phyloP scores from a whole-genome alignment of 495 filamentous ascomycete species.

The Xylaria cubensis region DNA sequence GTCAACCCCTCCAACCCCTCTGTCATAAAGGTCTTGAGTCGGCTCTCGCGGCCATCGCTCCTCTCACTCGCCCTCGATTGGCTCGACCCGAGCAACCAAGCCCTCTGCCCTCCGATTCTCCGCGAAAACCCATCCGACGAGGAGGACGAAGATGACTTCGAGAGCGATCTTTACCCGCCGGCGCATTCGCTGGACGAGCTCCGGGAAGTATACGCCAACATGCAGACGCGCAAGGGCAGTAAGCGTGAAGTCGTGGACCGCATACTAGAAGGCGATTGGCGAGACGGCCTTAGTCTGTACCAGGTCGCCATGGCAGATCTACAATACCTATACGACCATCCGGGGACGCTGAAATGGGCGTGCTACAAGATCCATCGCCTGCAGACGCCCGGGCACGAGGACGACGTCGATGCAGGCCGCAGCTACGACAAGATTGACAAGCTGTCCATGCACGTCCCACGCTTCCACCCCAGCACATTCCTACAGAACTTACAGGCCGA shows the following conservation, averaged over 20 bases:
- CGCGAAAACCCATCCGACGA: slow-evolving; percentile 41
- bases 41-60: slow-evolving; percentile 73
- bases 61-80: slow-evolving; percentile 73
- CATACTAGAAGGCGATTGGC: slow-evolving; percentile 83
- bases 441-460: slow-evolving; percentile 62
- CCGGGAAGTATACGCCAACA: slow-evolving; percentile 63
- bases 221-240: slow-evolving; percentile 65
- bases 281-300: slow-evolving; percentile 75
- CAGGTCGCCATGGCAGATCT: slow-evolving; percentile 83
- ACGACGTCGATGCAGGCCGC: slow-evolving; percentile 37
- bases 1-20: slow-evolving; percentile 68
- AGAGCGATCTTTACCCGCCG: slow-evolving; percentile 65
- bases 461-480: slow-evolving; percentile 78
- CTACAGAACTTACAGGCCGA: slow-evolving; percentile 73
- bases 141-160: slow-evolving; percentile 54
- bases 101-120: slow-evolving; percentile 63
- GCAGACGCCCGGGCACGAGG: slow-evolving; percentile 42
- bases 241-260: slow-evolving; percentile 78
- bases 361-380: slow-evolving; percentile 65
- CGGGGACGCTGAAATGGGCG: slow-evolving; percentile 74
- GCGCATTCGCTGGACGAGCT: slow-evolving; percentile 67
- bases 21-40: slow-evolving; percentile 68
- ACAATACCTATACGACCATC: slow-evolving; percentile 79
- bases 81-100: slow-evolving; percentile 68
- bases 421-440: slow-evolving; percentile 44